Evolutionary conservation across 768 basidiomycete genomes (phyloP), one percentile per base, ranked within the genome.

Genomic region (Xerocomus brunneocitrinus): DNA sequence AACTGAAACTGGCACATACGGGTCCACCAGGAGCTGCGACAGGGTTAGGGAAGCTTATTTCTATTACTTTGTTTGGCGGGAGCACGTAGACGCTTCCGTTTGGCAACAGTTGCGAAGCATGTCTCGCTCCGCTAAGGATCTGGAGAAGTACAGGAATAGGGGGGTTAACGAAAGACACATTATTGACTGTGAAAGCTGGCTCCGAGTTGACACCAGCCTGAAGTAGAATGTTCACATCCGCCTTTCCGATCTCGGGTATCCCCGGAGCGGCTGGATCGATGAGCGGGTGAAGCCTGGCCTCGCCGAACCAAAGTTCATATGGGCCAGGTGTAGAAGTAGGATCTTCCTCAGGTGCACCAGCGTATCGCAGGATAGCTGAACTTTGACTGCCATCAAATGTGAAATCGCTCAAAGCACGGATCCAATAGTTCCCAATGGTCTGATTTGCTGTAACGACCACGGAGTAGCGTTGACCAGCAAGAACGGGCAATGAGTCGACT

Each of bases 111-210:
- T 79, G 69, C 16, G 70, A 67, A 0, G 82, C 71, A 12, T 72
- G 69, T 24, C 60, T 62, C 0, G 76, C 76, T 0, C 84, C 84
- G 53, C 77, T 82, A 34, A 85, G 62, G 28, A 84, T 80, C 58
- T 85, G 83, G 0, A 83, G 71, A 13, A 85, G 73, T 3, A 82
- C 79, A 0, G 84, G 82, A 1, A 76, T 65, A 0, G 71, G 62
- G 0, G 82, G 79, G 8, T 69, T 61, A 5, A 62, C 27, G 50
- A 65, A 82, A 12, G 73, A 60, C 14, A 43, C 54, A 8, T 58
- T 61, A 45, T 72, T 70, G 9, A 74, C 19, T 3, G 57, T 59
- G 42, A 62, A 71, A 5, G 14, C 32, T n/a, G n/a, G 36, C 1
- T 32, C 47, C 0, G 1, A 9, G 30, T 31, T 58, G 38, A 45